Evolutionary conservation across 163 green algal species (phyloP), one percentile per base, ranked within the genome.

Genomic region (Chloroidium sp.): DNA sequence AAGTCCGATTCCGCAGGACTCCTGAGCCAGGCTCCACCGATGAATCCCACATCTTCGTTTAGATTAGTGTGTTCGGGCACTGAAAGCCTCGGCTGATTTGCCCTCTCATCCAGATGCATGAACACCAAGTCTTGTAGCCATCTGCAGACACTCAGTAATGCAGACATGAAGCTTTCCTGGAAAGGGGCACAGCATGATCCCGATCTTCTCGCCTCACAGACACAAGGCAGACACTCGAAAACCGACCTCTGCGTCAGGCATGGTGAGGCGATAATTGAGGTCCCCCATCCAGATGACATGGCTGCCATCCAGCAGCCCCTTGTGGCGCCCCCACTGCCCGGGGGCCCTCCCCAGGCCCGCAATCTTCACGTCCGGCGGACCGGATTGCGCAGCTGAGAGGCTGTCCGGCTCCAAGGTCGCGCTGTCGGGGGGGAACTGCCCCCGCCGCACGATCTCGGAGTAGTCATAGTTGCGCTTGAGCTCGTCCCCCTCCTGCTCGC

Each of bases 181-280:
- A 36, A 36, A 36, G 36, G 36, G 36, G 36, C 36, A 36, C 36
- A 36, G 36, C 36, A 36, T 36, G 36, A 36, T 36, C 36, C 36
- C 36, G 36, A 36, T 36, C 36, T 36, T 36, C 36, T 36, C 36
- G 36, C 36, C 36, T 36, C 36, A 36, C 36, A 36, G 36, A 36
- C 36, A 36, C 36, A 36, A 36, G 36, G 36, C 36, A 36, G 36
- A 36, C 36, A 36, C 36, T 36, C 36, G 36, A 36, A 36, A 36
- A 36, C 36, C 36, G 36, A 87, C 82, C 81, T 84, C 62, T 10
- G 79, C 83, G 61, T 90, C 80, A 69, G 81, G 77, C 14, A 86
- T 81, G 57, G 69, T 82, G 0, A 97, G 84, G 64, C 93, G 84
- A 81, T 96, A 97, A 85, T 97, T 97, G 10, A 97, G 85, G 85